Evolutionary conservation across 2,329 filamentous ascomycete genomes (phyloP).

Genomic region (Helotiales sp.): DNA sequence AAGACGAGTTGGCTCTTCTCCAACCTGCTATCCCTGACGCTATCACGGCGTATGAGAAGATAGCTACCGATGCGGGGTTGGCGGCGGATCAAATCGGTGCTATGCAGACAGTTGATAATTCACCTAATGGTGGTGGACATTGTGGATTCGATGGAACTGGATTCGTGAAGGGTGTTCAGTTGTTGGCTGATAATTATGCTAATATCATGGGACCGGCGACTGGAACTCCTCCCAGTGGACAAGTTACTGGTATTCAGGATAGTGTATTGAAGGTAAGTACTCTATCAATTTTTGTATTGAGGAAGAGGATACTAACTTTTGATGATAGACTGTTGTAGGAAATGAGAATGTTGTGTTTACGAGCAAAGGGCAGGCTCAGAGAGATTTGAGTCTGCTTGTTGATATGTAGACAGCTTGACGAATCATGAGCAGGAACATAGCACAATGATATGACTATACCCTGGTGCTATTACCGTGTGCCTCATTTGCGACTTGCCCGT

Average conservation of each 20-base stretch:
- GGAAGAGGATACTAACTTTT: slow-evolving; percentile 8
- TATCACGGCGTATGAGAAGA: slow-evolving; percentile 50
- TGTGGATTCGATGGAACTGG: slow-evolving; percentile 57
- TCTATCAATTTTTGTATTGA: not conserved
- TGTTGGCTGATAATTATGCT: slow-evolving; percentile 53
- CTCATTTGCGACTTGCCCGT: no score
- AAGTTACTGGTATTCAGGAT: slow-evolving; percentile 49
- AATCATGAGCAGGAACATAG: no score
- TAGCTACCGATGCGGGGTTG: slow-evolving; percentile 46
- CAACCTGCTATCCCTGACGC: slow-evolving; percentile 52
- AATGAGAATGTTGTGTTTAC: slow-evolving; percentile 28
- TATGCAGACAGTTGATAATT: slow-evolving; percentile 58
- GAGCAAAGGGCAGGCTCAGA: not conserved
- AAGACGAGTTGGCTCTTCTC: slow-evolving; percentile 49
- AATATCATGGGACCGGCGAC: slow-evolving; percentile 44
- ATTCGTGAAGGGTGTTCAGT: slow-evolving; percentile 57
- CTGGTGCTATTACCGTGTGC: no score
- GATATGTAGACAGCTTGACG: not conserved
- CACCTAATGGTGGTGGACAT: slow-evolving; percentile 55
- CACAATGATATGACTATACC: not conserved
- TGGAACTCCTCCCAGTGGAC: slow-evolving; percentile 49
- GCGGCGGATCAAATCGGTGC: slow-evolving; percentile 45
- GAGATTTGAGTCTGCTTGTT: not conserved
- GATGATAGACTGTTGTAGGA: slow-evolving; percentile 24
- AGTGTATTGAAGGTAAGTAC: slow-evolving; percentile 44